Conservation (phyloP, 2,329 filamentous ascomycete species). For the Alternaria gaisen region DNA sequence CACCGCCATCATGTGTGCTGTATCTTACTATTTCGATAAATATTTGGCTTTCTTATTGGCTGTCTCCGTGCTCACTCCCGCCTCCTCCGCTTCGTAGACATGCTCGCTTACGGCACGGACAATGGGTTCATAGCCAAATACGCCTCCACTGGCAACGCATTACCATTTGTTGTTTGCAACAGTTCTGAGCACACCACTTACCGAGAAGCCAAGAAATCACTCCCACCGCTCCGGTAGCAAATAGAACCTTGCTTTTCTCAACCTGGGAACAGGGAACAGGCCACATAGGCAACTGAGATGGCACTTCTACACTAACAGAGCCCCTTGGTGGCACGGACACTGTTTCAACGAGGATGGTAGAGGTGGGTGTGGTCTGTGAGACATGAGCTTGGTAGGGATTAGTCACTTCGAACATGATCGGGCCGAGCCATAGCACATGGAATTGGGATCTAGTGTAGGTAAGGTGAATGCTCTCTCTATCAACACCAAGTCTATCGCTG, state of each 20-base stretch:
- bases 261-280: background rate
- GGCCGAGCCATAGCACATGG: conserved; percentile 20
- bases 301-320: background rate
- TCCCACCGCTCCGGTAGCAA: conserved; percentile 13
- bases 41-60: background rate
- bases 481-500: background rate
- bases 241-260: conserved; percentile 6
- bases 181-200: background rate
- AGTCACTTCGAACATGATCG: background rate
- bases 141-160: background rate
- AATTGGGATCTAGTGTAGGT: conserved; percentile 8
- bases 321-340: conserved; percentile 8
- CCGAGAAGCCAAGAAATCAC: conserved; percentile 1
- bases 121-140: conserved; percentile 17
- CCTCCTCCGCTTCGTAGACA: background rate
- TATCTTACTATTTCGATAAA: background rate
- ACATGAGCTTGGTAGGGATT: background rate
- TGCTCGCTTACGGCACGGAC: conserved; percentile 15
- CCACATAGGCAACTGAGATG: conserved; percentile 10
- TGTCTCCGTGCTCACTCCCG: background rate
- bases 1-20: conserved; percentile 2
- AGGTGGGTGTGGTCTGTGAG: background rate
- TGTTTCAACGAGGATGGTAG: background rate
- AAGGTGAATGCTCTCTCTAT: background rate
- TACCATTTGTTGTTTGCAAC: background rate